A percentile compares a stretch with the other conserved stretches of the same genome.
These are phyloP conservation scores for Penicillium sp. DNA, from an alignment of 2,329 filamentous ascomycete genomes.

Conservation along the genomic window DNA sequence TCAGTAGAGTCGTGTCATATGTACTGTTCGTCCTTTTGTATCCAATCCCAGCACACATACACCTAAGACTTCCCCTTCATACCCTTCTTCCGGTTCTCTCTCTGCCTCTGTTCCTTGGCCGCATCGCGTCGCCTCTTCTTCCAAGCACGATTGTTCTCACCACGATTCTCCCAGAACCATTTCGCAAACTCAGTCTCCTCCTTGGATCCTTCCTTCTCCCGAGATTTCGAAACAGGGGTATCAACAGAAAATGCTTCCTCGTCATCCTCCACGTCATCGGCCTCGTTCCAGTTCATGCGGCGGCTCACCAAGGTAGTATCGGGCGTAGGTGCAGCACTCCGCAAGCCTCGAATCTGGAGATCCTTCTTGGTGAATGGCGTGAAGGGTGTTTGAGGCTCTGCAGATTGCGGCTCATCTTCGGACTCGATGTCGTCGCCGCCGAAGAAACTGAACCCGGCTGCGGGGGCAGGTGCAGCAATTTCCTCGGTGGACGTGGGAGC, in stretches of 20 bases:
- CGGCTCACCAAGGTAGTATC: slow-evolving; percentile 79
- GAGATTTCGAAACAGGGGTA: slow-evolving; percentile 35
- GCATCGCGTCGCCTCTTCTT: slow-evolving; percentile 64
- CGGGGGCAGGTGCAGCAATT: slow-evolving; percentile 50
- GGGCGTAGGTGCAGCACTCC: slow-evolving; percentile 91
- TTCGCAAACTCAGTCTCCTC: slow-evolving; percentile 65
- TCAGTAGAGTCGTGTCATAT: not conserved
- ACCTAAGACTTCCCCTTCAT: slow-evolving; percentile 44
- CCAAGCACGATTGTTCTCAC: slow-evolving; percentile 58
- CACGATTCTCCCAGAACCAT: slow-evolving; percentile 64
- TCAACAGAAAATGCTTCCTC: slow-evolving; percentile 33
- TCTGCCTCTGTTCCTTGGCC: slow-evolving; percentile 65
- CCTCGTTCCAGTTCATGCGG: slow-evolving; percentile 39
- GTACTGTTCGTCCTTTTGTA: not conserved
- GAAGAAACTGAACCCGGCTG: slow-evolving; percentile 81
- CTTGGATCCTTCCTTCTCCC: slow-evolving; percentile 23
- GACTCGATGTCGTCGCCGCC: slow-evolving; percentile 58
- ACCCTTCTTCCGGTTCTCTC: slow-evolving; percentile 63
- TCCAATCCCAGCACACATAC: not conserved
- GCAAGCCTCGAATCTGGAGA: slow-evolving; percentile 67
- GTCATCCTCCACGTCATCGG: slow-evolving; percentile 35
- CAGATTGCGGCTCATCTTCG: slow-evolving; percentile 53
- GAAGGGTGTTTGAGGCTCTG: slow-evolving; percentile 78
- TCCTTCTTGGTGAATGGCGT: slow-evolving; percentile 84
- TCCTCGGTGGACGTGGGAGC: slow-evolving; percentile 51